Evolutionary conservation across 2,329 filamentous ascomycete species (phyloP), one percentile per base, ranked within the genome.

Genomic region (Alternaria sp.): DNA sequence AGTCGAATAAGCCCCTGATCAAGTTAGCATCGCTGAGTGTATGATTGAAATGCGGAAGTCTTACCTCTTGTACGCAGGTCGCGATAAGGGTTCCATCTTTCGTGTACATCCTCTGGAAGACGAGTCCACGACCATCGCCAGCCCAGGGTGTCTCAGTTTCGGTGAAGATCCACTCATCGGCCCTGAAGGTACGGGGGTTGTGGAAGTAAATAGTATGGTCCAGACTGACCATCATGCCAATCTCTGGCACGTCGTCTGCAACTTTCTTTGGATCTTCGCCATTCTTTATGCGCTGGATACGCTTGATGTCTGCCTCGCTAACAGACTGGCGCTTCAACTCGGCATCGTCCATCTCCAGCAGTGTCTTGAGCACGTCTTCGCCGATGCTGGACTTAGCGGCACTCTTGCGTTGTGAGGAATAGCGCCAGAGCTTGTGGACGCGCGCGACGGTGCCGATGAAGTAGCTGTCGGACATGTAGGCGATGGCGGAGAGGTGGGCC

Each of bases 391-490:
- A 77, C 66, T 78, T 79, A 15, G 72, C 68, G 10, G 76, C 75
- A 69, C 63, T 71, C 65, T 78, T 74, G 65, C 78, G 74, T 5
- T 64, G 84, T 12, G 83, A 86, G 1, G 86, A 88, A 77, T 92
- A 93, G 13, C 92, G 86, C 87, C 91, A 94, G 36, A 97, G 85
- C 60, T 88, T 86, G 80, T 97, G 94, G 58, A 94, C 90, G 19
- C 93, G 88, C 26, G 90, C 85, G 8, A 97, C 88, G 2, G 94
- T 97, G 43, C 92, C 94, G 79, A 98, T 94, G 81, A 99, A 98
- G 82, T 92, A 96, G 76, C 88, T 91, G 81, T 98, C 95, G 25
- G 90, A 93, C 83, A 98, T 92, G 83, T 98, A 99, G 23, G 95
- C 95, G 65, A 99, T 85, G 9, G 96, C 96, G 40, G 88, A 91